These are phyloP conservation scores for Silybum marianum DNA, from an alignment of 129 eudicot genomes.

Conservation along the genomic window DNA sequence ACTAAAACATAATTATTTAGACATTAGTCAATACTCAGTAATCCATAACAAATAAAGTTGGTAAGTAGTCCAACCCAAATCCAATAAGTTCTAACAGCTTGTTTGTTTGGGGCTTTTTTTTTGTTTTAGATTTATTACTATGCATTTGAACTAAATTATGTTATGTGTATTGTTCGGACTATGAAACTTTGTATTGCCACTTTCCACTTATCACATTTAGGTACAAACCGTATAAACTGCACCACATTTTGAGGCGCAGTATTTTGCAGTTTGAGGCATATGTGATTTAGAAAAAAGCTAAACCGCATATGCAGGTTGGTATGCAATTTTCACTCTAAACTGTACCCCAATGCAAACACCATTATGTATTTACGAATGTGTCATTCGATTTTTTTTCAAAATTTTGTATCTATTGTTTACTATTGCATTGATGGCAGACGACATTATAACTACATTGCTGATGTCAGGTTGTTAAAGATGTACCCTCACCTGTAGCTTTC, in stretches of 20 bases:
- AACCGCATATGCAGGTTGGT: too few species aligned
- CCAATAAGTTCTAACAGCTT: too few species aligned
- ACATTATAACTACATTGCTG: conserved; percentile 13
- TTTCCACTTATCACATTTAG: not conserved
- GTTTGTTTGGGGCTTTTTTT: too few species aligned
- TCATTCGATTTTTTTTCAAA: not conserved
- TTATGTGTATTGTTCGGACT: not conserved
- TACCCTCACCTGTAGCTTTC: conserved; percentile 61
- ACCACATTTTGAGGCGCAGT: too few species aligned
- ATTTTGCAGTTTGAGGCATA: too few species aligned
- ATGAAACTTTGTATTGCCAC: not conserved
- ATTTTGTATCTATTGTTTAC: not conserved
- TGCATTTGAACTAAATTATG: not conserved
- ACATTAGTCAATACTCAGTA: too few species aligned
- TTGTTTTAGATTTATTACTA: not conserved
- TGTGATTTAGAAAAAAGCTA: too few species aligned
- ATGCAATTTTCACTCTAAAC: too few species aligned
- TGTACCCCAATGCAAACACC: too few species aligned
- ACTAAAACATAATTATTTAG: too few species aligned
- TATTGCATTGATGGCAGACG: not conserved
- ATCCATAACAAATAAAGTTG: too few species aligned
- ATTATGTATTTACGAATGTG: not conserved
- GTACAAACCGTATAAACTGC: not conserved
- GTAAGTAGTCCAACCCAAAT: too few species aligned
- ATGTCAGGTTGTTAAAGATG: conserved; percentile 72